A percentile compares a stretch with the other conserved stretches of the same genome.
Conservation (phyloP, 495 filamentous ascomycete genomes). For the Aspergillus leporis region DNA sequence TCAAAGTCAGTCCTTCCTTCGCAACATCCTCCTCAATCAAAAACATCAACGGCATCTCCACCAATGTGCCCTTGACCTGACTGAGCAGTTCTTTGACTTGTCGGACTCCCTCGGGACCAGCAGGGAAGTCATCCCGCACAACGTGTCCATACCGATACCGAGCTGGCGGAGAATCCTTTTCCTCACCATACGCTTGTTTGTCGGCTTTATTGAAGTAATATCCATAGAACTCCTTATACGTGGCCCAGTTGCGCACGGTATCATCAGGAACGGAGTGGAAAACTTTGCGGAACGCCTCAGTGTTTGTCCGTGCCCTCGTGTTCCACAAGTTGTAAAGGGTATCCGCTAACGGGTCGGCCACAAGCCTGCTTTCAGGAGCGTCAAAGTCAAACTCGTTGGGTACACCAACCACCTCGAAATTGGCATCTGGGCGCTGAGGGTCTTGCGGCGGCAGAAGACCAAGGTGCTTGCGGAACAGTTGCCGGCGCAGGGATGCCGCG, state of each 20-base stretch:
- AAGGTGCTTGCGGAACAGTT: conserved; percentile 89
- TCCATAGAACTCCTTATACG: conserved; percentile 82
- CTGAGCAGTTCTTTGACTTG: conserved; percentile 84
- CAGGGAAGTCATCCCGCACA: conserved; percentile 74
- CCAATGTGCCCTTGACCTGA: conserved; percentile 73
- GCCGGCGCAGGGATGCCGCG: conserved; percentile 77
- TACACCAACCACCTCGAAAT: conserved; percentile 74
- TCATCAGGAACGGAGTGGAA: conserved; percentile 92
- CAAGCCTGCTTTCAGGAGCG: conserved; percentile 68
- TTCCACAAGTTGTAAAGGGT: conserved; percentile 73
- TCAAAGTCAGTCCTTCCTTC: conserved; percentile 76
- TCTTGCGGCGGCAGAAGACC: conserved; percentile 77
- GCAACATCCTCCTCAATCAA: conserved; percentile 86
- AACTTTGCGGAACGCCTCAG: conserved; percentile 77
- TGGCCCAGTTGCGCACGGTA: conserved; percentile 72
- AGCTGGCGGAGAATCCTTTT: conserved; percentile 39
- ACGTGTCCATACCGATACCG: conserved; percentile 80
- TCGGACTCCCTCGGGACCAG: conserved; percentile 55
- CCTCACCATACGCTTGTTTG: conserved; percentile 42
- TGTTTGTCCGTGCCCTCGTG: conserved; percentile 73
- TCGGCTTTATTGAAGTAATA: conserved; percentile 65
- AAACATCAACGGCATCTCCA: conserved; percentile 93
- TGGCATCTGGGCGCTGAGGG: conserved; percentile 59
- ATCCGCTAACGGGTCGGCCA: conserved; percentile 71
- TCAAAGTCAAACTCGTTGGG: conserved; percentile 84